Percentiles rank a stretch among this genome's conserved stretches.
phyloP scores from a whole-genome alignment of 2,329 filamentous ascomycete genomes.

The Monilinia laxa region DNA sequence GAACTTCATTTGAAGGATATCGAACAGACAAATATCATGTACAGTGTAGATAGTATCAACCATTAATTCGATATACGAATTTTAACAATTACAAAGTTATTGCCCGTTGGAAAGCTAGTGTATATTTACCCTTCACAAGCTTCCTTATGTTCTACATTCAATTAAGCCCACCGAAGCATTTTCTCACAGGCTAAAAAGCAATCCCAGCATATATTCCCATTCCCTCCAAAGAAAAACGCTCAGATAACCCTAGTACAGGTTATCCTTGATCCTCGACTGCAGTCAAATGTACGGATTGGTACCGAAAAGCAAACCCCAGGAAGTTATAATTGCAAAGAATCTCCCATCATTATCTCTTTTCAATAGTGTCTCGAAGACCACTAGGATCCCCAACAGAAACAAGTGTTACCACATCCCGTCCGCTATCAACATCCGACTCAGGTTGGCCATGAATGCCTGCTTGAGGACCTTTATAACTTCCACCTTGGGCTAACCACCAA shows the following conservation, averaged over 20 bases:
- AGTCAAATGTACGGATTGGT: background rate
- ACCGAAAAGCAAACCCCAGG: background rate
- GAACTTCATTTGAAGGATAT: background rate
- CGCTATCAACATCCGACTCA: background rate
- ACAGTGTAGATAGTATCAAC: background rate
- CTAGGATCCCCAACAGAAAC: background rate
- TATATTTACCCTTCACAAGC: background rate
- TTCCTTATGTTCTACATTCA: background rate
- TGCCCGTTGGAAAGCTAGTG: background rate
- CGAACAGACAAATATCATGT: background rate
- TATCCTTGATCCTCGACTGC: too few relatives aligned
- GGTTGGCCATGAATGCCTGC: background rate
- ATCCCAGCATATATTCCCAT: background rate
- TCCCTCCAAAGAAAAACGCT: background rate
- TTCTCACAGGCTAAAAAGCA: background rate
- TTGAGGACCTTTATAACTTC: slow-evolving; percentile 34
- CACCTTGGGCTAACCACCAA: slow-evolving; percentile 45
- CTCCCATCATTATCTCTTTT: background rate
- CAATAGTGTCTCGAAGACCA: background rate
- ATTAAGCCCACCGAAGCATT: background rate
- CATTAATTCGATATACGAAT: too few relatives aligned
- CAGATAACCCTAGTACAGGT: background rate
- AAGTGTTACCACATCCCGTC: background rate
- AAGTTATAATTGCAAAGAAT: background rate
- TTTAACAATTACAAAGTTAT: background rate